These are phyloP conservation scores for Aspergillus japonicus DNA, from an alignment of 2,329 filamentous ascomycete species.

Conservation along the genomic window DNA sequence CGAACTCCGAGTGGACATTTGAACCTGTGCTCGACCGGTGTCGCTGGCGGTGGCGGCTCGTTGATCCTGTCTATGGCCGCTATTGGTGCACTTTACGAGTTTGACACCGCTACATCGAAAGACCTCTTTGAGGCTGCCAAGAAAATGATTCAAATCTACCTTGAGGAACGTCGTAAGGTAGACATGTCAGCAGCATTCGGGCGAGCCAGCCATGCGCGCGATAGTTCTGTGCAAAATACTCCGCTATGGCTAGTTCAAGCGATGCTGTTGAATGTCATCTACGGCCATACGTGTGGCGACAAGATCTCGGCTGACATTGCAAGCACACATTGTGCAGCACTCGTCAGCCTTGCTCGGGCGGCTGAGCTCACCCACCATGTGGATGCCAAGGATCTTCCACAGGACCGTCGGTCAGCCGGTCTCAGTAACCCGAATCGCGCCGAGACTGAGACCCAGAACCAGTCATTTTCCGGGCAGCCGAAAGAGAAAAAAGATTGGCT, in stretches of 20 bases:
- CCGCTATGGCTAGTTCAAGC: constrained; percentile 95
- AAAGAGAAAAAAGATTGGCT: constrained; percentile 66
- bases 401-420: constrained; percentile 47
- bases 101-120: constrained; percentile 74
- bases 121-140: constrained; percentile 91
- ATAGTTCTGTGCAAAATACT: constrained; percentile 68
- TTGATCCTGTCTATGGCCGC: constrained; percentile 84
- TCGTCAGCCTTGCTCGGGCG: constrained; percentile 86
- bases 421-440: constrained; percentile 54
- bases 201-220: constrained; percentile 52
- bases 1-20: constrained; percentile 55
- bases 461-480: constrained; percentile 34
- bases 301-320: constrained; percentile 89
- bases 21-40: constrained; percentile 54
- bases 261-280: constrained; percentile 94
- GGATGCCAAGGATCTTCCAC: constrained; percentile 37
- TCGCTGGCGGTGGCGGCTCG: constrained; percentile 78
- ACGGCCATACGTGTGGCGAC: constrained; percentile 91
- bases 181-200: constrained; percentile 66
- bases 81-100: constrained; percentile 83
- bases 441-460: constrained; percentile 33
- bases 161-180: constrained; percentile 85
- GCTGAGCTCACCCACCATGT: constrained; percentile 66
- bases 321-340: constrained; percentile 82
- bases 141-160: constrained; percentile 89